Base-by-base conservation (phyloP, 1,139 yeast species). In the Yamadazyma siamensis region DNA sequence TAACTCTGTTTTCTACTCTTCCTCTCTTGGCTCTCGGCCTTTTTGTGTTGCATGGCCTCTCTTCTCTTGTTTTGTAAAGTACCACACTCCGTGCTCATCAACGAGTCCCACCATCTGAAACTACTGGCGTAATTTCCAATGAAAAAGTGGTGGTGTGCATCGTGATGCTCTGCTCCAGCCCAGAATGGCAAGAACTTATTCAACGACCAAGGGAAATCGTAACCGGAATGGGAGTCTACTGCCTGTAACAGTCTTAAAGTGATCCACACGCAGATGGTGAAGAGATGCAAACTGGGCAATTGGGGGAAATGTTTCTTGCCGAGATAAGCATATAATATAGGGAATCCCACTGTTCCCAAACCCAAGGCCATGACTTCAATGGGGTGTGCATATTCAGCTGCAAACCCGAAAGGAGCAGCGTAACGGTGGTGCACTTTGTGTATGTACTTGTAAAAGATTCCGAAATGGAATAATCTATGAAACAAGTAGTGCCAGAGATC, bases 331-430 rank as follows among this genome's bases (percentile, higher is more conserved):
- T 65, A 67, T 23, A 85, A 55, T 31, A 89, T 74, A 28, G 97
- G 97, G 60, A 86, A 78, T 27, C 96, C 96, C 22, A 89, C 95
- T 15, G 97, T 89, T 34, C 97, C 97, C 37, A 85, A 74, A 21
- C 97, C 97, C 36, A 91, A 69, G 29, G 88, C 73, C 67, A 88
- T 78, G 15, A 91, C 95, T 63, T 89, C 97, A 20, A 81, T 69
- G 4, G 97, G 97, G 52, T 89, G 96, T 6, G 97, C 97, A 55
- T 89, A 89, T 61, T 89, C 97, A 15, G 97, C 97, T 32, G 96
- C 82, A 40, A 89, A 68, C 14, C 97, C 97, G 55, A 89, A 89
- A 19, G 97, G 97, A 23, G 96, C 96, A 16, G 96, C 95, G 55
- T 88, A 89, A 58, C 88, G 80, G 62, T 89, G 97, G 61, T 89